Evolutionary conservation across 305 asterid genomes (phyloP), one percentile per base, ranked within the genome.

Genomic region (Fraxinus baroniana): DNA sequence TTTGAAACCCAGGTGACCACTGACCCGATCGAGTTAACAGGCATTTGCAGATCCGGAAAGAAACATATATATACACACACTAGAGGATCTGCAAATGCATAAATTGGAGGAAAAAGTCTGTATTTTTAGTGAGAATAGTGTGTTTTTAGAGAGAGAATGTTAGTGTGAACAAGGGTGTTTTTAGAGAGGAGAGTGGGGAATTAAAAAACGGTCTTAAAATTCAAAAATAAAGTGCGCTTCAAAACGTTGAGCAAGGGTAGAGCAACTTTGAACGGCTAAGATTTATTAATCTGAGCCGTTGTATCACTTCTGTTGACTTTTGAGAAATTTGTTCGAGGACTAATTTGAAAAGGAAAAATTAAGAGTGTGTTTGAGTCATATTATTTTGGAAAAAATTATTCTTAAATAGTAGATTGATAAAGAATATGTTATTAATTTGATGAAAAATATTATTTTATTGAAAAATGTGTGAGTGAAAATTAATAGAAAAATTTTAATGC

Each of bases 11-110:
- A 80, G 57, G 24, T 12, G 13, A 30, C 76, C 24, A 13, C 44
- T 5, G 26, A 71, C 76, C 79, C 82, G 83, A 93, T 87, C 87
- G 83, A 74, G 74, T 88, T 88, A 80, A 83, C 80, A 18, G 81
- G 80, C 91, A 88, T 84, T 74, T 72, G 82, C 86, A 85, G 94
- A 94, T 88, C 91, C 91, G 41, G 79, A 33, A 70, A 17, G 32
- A 52, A 12, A 73, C 44, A 32, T 71, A 33, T 71, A 33, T 4
- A 28, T 0, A 82, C 15, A 36, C 66, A 68, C 22, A 5, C 28
- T 12, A 7, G 57, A 83, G 86, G 89, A 89, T 90, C 92, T 76
- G 85, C 79, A 32, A 70, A 68, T 62, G 86, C 52, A 46, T 44
- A 32, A 77, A 15, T 78, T 24, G 78, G 76, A 83, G 74, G 75